Base-by-base conservation (phyloP, 805 yeast species). In the Candida multigemmis region DNA sequence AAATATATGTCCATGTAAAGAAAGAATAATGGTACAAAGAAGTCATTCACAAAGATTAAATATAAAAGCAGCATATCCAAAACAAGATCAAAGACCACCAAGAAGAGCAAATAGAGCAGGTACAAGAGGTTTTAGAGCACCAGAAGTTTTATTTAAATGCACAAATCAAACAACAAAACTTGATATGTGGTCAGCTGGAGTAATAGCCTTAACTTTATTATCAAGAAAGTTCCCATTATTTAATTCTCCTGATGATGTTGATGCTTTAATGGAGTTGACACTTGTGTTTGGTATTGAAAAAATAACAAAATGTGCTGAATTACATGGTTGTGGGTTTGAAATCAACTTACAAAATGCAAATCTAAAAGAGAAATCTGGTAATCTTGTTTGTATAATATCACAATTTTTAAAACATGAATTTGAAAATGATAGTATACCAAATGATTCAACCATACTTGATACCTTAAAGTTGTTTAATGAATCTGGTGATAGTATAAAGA, bases 71-170 rank as follows among this genome's bases (percentile, higher is more conserved):
- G 52, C 96, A 2, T 85, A 82, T 45, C 80, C 86, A 7, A 85
- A 84, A 46, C 83, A 82, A 41, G 98, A 91, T 56, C 72, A 73
- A 26, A 65, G 97, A 41, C 81, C 93, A 1, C 83, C 91, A 2
- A 68, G 94, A 42, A 68, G 98, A 31, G 97, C 97, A 0, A 91
- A 91, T 44, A 74, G 98, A 41, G 98, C 98, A 11, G 96, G 96
- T 6, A 86, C 96, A 1, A 66, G 96, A 41, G 96, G 96, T 0
- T 86, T 86, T 46, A 65, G 96, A 40, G 95, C 96, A 0, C 96
- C 96, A 0, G 96, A 86, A 48, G 96, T 86, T 4, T 57, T 87
- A 29, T 68, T 85, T 53, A 85, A 84, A 48, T 86, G 96, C 52
- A 71, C 81, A 2, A 75, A 81, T 32, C 96, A 86, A 56, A 67